phyloP scores from a whole-genome alignment of 2,329 filamentous ascomycete species.

The Cephalotrichum gorgonifer region DNA sequence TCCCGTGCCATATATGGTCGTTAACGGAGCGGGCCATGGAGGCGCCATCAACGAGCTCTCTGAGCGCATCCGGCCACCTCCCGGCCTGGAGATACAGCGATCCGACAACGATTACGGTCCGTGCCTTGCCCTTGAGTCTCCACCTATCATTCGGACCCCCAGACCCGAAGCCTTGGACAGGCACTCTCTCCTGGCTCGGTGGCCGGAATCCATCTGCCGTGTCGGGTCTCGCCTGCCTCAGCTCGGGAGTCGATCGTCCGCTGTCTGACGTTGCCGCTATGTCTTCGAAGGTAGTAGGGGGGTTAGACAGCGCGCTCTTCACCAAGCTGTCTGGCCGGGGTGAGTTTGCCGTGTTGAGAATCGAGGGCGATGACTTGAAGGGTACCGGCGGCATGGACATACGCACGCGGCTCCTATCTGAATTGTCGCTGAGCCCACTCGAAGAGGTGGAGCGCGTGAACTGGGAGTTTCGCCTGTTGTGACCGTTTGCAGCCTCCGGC shows the following conservation, averaged over 20 bases:
- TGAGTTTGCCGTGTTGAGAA: constrained; percentile 31
- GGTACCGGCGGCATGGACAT: constrained; percentile 75
- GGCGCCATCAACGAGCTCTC: constrained; percentile 72
- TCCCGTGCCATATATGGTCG: constrained; percentile 96
- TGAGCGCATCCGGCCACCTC: constrained; percentile 79
- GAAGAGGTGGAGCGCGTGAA: constrained; percentile 46
- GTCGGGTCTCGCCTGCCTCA: constrained; percentile 21
- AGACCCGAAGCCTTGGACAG: constrained; percentile 61
- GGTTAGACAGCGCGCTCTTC: constrained; percentile 29
- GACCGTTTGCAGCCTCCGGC: constrained; percentile 26
- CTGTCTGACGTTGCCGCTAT: constrained; percentile 24
- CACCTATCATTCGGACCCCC: constrained; percentile 65
- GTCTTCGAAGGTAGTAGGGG: constrained; percentile 34
- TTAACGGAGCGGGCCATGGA: constrained; percentile 66
- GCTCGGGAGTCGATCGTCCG: constrained; percentile 32
- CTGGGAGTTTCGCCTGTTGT: constrained; percentile 45
- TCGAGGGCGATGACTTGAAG: constrained; percentile 26
- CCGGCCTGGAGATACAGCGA: constrained; percentile 83
- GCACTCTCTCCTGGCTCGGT: constrained; percentile 44
- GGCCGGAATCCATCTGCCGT: constrained; percentile 35
- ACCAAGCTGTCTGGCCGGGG: constrained; percentile 41
- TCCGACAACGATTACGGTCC: constrained; percentile 69
- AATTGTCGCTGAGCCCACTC: constrained; percentile 24
- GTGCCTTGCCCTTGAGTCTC: constrained; percentile 70
- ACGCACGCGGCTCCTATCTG: constrained; percentile 53